Evolutionary conservation across 2,329 filamentous ascomycete genomes (phyloP).

Genomic region (Sporothrix phasma): DNA sequence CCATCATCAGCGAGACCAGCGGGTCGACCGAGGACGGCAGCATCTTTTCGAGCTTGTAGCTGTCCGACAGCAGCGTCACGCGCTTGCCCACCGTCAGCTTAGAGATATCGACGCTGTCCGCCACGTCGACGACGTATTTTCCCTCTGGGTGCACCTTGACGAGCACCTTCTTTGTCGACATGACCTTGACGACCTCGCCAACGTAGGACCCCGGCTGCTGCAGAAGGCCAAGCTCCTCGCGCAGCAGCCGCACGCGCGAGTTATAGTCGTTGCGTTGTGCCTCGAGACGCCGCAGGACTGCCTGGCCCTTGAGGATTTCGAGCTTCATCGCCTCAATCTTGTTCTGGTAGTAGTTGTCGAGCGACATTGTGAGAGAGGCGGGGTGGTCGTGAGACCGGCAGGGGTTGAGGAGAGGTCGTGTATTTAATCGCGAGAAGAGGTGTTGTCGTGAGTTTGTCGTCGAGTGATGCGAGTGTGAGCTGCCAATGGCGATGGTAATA

Average conservation of each 20-base stretch:
- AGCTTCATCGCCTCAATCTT: constrained; percentile 99
- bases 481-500: background rate
- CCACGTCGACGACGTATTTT: constrained; percentile 98
- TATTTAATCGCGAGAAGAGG: background rate
- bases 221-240: constrained; percentile 89
- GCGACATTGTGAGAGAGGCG: constrained; percentile 57
- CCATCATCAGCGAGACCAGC: constrained; percentile 99
- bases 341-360: constrained; percentile 98
- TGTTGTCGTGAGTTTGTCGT: background rate
- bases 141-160: constrained; percentile 99
- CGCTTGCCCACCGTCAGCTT: constrained; percentile 98
- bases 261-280: constrained; percentile 99
- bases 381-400: background rate
- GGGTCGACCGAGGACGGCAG: constrained; percentile 96
- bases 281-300: constrained; percentile 86
- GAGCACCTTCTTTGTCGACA: constrained; percentile 98
- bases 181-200: constrained; percentile 99
- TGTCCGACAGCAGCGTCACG: constrained; percentile 90
- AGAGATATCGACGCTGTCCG: constrained; percentile 84
- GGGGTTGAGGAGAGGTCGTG: background rate
- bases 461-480: background rate
- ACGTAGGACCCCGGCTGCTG: constrained; percentile 98
- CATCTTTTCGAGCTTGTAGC: constrained; percentile 98
- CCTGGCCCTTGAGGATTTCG: constrained; percentile 98
- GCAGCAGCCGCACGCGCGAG: constrained; percentile 84